Evolutionary conservation across 2,329 filamentous ascomycete genomes (phyloP).

Genomic region (Cadophora malorum): DNA sequence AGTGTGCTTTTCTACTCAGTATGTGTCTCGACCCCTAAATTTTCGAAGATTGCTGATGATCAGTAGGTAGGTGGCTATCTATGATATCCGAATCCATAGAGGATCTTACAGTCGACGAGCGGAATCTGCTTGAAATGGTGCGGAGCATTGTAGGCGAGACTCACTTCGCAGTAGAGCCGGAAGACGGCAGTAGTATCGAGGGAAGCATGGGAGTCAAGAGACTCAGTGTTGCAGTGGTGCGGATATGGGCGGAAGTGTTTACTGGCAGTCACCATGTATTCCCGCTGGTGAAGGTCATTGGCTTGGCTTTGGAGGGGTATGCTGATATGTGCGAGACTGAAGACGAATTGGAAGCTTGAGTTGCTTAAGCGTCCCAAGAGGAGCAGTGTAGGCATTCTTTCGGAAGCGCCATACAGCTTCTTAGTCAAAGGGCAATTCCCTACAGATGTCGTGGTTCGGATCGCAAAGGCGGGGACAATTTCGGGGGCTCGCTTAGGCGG

Average conservation of each 20-base stretch:
- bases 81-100: conserved; percentile 18
- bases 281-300: conserved; percentile 65
- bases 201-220: conserved; percentile 52
- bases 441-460: neutral
- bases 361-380: neutral
- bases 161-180: conserved; percentile 65
- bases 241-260: conserved; percentile 67
- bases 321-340: conserved; percentile 20
- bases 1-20: conserved; percentile 65
- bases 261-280: conserved; percentile 68
- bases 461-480: neutral
- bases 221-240: conserved; percentile 62
- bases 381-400: neutral
- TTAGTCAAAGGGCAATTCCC: too few species aligned
- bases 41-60: neutral
- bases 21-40: conserved; percentile 48
- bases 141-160: conserved; percentile 67
- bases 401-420: too few species aligned
- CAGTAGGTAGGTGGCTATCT: conserved; percentile 21
- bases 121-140: conserved; percentile 60
- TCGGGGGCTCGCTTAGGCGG: neutral
- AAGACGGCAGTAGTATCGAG: conserved; percentile 44
- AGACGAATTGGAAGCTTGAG: conserved; percentile 5
- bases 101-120: conserved; percentile 61
- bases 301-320: conserved; percentile 53